Percentiles rank a stretch among this genome's conserved stretches.
Evolutionary conservation across 805 yeast species (phyloP).

Genomic region (Candida hispaniensis): DNA sequence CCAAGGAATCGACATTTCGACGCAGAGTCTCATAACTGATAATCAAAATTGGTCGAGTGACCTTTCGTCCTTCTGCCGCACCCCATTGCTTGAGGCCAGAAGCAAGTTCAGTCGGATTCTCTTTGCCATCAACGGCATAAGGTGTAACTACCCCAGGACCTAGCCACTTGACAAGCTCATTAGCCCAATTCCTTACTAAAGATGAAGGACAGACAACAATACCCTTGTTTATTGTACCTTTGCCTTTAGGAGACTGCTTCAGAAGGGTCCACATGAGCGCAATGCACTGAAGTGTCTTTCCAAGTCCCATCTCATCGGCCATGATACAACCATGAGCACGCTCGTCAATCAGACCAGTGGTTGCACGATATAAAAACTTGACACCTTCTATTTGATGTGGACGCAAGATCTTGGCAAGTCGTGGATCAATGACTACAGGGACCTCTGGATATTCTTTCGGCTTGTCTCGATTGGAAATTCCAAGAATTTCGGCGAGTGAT

Average conservation of each 20-base stretch:
- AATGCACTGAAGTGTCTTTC: constrained; percentile 83
- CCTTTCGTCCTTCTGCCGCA: constrained; percentile 70
- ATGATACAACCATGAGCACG: constrained; percentile 90
- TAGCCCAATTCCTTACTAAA: constrained; percentile 92
- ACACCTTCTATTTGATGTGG: constrained; percentile 98
- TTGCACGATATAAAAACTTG: constrained; percentile 78
- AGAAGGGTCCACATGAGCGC: constrained; percentile 87
- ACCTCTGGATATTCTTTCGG: constrained; percentile 61
- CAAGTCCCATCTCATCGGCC: constrained; percentile 98
- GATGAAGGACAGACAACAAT: constrained; percentile 94
- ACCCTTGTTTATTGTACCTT: constrained; percentile 75
- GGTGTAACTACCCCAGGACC: constrained; percentile 88
- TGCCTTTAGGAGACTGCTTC: constrained; percentile 78
- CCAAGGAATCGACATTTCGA: constrained; percentile 66
- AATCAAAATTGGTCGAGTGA: constrained; percentile 86
- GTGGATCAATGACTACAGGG: constrained; percentile 93
- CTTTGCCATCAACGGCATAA: constrained; percentile 76
- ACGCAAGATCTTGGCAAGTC: constrained; percentile 66
- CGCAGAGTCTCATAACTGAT: constrained; percentile 90
- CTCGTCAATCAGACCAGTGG: constrained; percentile 55
- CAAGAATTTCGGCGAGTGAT: constrained; percentile 69
- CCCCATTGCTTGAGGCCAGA: constrained; percentile 74
- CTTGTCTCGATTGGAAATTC: constrained; percentile 43
- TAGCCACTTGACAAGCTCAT: constrained; percentile 88
- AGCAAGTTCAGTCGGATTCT: constrained; percentile 58